These are phyloP conservation scores for Eucalyptus brandiana DNA, from an alignment of 345 rosid species.

Conservation along the genomic window DNA sequence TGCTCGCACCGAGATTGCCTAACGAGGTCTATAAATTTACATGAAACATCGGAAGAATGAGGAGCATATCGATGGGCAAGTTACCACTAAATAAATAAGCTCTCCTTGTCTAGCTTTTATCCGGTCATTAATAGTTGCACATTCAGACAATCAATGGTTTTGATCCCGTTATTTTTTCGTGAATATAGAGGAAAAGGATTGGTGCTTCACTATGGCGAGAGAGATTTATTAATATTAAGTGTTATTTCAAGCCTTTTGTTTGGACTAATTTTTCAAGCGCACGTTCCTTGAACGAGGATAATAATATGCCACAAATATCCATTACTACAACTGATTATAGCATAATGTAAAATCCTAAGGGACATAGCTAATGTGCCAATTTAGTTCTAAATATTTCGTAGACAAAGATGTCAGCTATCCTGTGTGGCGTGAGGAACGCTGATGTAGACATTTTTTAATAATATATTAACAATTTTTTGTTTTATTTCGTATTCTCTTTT, in stretches of 20 bases:
- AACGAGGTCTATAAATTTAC: neutral
- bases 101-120: neutral
- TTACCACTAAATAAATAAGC: neutral
- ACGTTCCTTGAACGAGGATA: neutral
- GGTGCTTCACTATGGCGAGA: neutral
- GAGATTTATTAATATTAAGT: neutral
- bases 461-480: too few relatives aligned
- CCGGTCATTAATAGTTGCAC: neutral
- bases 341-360: neutral
- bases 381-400: too few relatives aligned
- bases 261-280: neutral
- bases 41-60: neutral
- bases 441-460: too few relatives aligned
- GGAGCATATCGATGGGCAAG: neutral
- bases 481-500: too few relatives aligned
- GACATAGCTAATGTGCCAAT: neutral
- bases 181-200: too few relatives aligned
- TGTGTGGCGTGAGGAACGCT: too few relatives aligned
- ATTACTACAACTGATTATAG: neutral
- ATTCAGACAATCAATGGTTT: neutral
- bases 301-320: neutral
- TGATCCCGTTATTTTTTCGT: neutral
- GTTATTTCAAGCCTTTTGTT: neutral
- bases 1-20: constrained; percentile 1
- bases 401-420: too few relatives aligned